Evolutionary conservation across 2,329 filamentous ascomycete genomes (phyloP).

Genomic region (Alternaria postmessia): DNA sequence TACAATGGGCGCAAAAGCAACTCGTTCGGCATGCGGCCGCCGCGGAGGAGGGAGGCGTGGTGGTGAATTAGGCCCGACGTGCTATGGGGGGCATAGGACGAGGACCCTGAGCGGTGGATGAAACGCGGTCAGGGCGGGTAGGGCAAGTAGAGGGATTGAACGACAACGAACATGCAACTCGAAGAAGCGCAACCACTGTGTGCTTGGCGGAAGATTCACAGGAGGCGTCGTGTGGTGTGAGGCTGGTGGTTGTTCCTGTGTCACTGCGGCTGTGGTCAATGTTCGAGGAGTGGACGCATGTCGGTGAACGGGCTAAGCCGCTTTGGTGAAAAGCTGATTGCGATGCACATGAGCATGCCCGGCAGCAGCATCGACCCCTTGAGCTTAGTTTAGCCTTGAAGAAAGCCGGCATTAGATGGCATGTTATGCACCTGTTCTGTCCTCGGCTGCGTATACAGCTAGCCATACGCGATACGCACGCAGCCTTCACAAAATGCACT

Average conservation of each 20-base stretch:
- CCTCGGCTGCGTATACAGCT: background rate
- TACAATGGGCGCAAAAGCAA: constrained; percentile 19
- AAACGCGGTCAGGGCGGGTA: constrained; percentile 36
- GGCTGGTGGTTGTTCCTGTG: constrained; percentile 16
- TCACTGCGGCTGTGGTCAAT: constrained; percentile 18
- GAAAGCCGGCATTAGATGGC: constrained; percentile 5
- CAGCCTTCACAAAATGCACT: background rate
- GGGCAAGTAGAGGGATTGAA: constrained; percentile 21
- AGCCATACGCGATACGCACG: background rate
- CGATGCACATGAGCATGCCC: constrained; percentile 12
- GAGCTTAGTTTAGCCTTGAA: constrained; percentile 1
- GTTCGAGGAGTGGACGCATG: constrained; percentile 17
- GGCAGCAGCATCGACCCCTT: constrained; percentile 15
- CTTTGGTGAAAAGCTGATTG: constrained; percentile 13
- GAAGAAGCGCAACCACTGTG: constrained; percentile 11
- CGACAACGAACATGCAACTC: constrained; percentile 6
- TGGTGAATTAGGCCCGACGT: constrained; percentile 11
- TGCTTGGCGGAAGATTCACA: constrained; percentile 5
- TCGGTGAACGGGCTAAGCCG: constrained; percentile 13
- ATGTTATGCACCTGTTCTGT: background rate
- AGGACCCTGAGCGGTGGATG: constrained; percentile 37
- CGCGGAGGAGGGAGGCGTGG: constrained; percentile 10
- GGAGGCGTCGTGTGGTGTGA: constrained; percentile 3
- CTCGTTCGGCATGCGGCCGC: constrained; percentile 23
- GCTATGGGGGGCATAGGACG: constrained; percentile 25